These are phyloP conservation scores for Trametes polyzona DNA, from an alignment of 1,284 basidiomycete species.

Conservation along the genomic window DNA sequence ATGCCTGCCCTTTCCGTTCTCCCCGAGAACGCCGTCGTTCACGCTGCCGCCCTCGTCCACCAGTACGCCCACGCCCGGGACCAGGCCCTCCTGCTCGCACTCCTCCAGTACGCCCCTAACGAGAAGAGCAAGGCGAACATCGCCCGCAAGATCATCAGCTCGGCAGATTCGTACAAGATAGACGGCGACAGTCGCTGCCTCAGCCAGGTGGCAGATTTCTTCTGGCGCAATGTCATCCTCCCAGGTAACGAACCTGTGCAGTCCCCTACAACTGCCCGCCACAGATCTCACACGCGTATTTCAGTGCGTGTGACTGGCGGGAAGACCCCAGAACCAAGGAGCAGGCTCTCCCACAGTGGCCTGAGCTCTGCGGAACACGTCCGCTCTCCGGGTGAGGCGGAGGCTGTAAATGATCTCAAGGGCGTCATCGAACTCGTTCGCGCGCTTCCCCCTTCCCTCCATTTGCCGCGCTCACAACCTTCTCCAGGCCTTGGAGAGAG, in stretches of 20 bases:
- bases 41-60: conserved; percentile 11
- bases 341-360: conserved; percentile 16
- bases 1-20: conserved; percentile 15
- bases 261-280: background rate
- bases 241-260: conserved; percentile 9
- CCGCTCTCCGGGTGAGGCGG: conserved; percentile 13
- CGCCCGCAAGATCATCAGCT: conserved; percentile 18
- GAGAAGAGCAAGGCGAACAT: conserved; percentile 12
- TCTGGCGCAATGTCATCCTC: conserved; percentile 22
- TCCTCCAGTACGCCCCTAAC: conserved; percentile 19
- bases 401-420: conserved; percentile 16
- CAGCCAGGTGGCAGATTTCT: conserved; percentile 18
- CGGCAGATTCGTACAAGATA: conserved; percentile 8
- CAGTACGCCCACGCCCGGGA: conserved; percentile 13
- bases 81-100: conserved; percentile 18
- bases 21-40: background rate
- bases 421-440: conserved; percentile 14
- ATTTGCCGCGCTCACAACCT: background rate
- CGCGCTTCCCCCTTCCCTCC: background rate
- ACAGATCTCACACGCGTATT: background rate
- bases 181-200: conserved; percentile 10
- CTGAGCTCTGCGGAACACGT: conserved; percentile 7
- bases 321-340: conserved; percentile 20
- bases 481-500: conserved; percentile 9
- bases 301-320: conserved; percentile 23